Conservation (phyloP, 257 asterid species). For the Ilex aquifolium region DNA sequence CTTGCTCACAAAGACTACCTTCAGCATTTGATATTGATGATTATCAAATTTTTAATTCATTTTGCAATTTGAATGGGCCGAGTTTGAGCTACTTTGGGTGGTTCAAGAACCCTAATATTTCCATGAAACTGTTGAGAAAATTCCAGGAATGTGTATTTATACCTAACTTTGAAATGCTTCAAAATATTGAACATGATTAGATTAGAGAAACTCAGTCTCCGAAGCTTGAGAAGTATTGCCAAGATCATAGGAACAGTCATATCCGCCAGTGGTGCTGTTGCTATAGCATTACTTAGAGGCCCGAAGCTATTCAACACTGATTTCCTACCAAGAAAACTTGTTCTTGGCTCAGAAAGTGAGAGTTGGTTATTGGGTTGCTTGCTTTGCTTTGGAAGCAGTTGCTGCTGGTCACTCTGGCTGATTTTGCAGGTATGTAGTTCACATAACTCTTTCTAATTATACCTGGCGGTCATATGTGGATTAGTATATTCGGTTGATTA, state of each 20-base stretch:
- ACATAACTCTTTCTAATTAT: neutral
- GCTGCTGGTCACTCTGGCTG: conserved; percentile 58
- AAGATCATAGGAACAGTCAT: conserved; percentile 49
- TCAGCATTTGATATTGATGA: no score
- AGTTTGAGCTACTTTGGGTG: no score
- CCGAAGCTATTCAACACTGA: conserved; percentile 38
- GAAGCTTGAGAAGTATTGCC: conserved; percentile 46
- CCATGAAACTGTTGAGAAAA: no score
- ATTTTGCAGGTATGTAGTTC: conserved; percentile 34
- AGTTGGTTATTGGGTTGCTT: conserved; percentile 64
- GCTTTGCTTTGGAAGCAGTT: conserved; percentile 40
- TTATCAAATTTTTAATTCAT: no score
- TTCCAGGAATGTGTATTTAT: no score
- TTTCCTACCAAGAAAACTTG: conserved; percentile 14
- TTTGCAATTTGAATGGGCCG: no score
- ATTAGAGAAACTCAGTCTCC: conserved; percentile 11
- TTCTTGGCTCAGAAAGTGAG: conserved; percentile 26
- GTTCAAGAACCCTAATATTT: no score
- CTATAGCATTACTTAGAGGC: conserved; percentile 35
- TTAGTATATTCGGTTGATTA: no score
- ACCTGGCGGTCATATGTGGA: neutral
- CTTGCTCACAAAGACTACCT: no score
- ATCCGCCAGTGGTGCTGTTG: conserved; percentile 44
- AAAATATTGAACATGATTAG: no score
- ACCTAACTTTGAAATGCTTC: no score